A percentile compares a stretch with the other conserved stretches of the same genome.
Evolutionary conservation across 1,284 basidiomycete genomes (phyloP).

Genomic region (Serendipita sp.): DNA sequence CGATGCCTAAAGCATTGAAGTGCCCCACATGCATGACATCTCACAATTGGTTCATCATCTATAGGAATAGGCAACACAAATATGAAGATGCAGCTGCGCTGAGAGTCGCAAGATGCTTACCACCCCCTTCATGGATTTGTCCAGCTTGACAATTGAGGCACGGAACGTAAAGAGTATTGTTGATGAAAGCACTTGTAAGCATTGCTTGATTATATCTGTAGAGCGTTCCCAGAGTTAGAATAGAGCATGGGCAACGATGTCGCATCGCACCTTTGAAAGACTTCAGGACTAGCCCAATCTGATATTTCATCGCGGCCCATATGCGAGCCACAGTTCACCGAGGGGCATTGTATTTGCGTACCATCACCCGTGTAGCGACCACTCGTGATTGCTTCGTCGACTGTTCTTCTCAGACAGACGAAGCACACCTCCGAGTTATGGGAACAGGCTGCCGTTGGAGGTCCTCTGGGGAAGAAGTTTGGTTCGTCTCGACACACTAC

Average conservation of each 20-base stretch:
- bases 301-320: conserved; percentile 5
- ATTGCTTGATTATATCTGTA: not conserved
- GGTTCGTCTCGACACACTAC: not conserved
- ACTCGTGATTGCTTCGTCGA: conserved; percentile 1
- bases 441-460: conserved; percentile 4
- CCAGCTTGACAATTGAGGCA: not conserved
- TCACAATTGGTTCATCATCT: not conserved
- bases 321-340: not conserved
- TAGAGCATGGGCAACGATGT: not conserved
- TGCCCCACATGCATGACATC: not conserved
- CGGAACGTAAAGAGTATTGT: conserved; percentile 3
- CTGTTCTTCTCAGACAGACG: not conserved
- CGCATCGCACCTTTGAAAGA: not conserved
- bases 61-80: not conserved
- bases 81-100: not conserved
- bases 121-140: not conserved
- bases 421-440: conserved; percentile 7
- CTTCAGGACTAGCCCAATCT: not conserved
- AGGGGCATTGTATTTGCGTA: conserved; percentile 6
- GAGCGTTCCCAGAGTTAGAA: not conserved
- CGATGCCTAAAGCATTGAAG: conserved; percentile 7
- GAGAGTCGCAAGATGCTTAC: not conserved
- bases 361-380: not conserved
- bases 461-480: not conserved
- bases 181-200: not conserved